Evolutionary conservation across 164 flowering plant genomes (phyloP).

Genomic region (Buxus sempervirens): DNA sequence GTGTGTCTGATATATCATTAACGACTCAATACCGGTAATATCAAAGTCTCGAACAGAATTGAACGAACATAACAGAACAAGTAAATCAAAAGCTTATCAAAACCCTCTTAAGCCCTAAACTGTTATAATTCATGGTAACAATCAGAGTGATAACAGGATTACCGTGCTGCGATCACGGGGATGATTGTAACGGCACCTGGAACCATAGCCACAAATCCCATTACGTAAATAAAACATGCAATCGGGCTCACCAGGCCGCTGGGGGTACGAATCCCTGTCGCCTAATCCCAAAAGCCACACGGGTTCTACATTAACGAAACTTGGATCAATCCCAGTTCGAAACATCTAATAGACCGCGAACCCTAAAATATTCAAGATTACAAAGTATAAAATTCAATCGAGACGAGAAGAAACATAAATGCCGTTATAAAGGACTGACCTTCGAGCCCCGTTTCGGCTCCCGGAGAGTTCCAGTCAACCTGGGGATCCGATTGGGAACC

Average conservation of each 20-base stretch:
- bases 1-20: not conserved
- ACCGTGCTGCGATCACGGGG: conserved; percentile 75
- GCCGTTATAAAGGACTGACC: conserved; percentile 33
- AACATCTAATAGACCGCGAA: conserved; percentile 11
- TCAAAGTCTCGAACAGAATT: conserved; percentile 21
- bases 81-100: conserved; percentile 4
- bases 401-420: conserved; percentile 8
- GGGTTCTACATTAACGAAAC: conserved; percentile 41
- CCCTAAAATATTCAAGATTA: conserved; percentile 22
- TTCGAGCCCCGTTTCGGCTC: conserved; percentile 52
- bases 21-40: not conserved
- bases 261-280: conserved; percentile 58
- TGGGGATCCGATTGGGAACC: conserved; percentile 48
- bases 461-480: conserved; percentile 38
- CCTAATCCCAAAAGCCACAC: conserved; percentile 57
- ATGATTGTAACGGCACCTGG: conserved; percentile 80
- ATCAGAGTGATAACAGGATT: conserved; percentile 1
- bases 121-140: not conserved
- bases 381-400: conserved; percentile 1
- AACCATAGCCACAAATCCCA: conserved; percentile 77
- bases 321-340: not conserved
- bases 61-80: conserved; percentile 10
- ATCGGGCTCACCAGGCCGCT: conserved; percentile 67
- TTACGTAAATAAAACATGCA: conserved; percentile 80
- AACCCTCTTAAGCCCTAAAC: conserved; percentile 13